Percentiles rank a stretch among this genome's conserved stretches.
phyloP scores from a whole-genome alignment of 805 yeast species.

The Dipodascus albidus region DNA sequence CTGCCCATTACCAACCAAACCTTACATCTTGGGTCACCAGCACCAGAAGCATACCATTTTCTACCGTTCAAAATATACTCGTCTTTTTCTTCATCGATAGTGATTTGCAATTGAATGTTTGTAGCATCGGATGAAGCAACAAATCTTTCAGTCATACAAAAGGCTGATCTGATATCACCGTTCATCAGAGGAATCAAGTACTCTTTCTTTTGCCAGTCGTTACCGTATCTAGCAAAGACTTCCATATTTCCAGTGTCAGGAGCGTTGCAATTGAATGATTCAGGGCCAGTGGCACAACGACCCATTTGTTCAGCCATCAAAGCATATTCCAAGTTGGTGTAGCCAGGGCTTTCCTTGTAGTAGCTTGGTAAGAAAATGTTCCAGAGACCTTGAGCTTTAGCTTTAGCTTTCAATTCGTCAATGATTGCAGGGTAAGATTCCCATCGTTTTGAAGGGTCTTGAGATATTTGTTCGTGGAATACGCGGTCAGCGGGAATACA shows the following conservation, averaged over 20 bases:
- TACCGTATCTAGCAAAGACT: conserved; percentile 29
- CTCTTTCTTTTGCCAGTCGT: conserved; percentile 31
- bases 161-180: conserved; percentile 49
- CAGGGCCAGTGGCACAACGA: conserved; percentile 41
- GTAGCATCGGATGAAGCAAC: conserved; percentile 52
- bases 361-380: conserved; percentile 43
- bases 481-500: conserved; percentile 45
- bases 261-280: conserved; percentile 47
- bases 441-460: conserved; percentile 37
- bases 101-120: conserved; percentile 40
- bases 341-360: conserved; percentile 44
- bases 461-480: conserved; percentile 30
- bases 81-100: conserved; percentile 27
- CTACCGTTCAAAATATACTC: conserved; percentile 43
- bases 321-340: conserved; percentile 51
- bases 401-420: conserved; percentile 42
- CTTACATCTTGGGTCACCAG: conserved; percentile 51
- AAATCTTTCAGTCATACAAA: conserved; percentile 54
- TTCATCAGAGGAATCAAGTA: conserved; percentile 43
- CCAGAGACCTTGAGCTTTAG: conserved; percentile 45
- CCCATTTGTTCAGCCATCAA: conserved; percentile 56
- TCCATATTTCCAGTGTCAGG: conserved; percentile 61
- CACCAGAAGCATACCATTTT: conserved; percentile 65
- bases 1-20: conserved; percentile 46
- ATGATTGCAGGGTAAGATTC: conserved; percentile 33